Evolutionary conservation across 768 basidiomycete genomes (phyloP).

Genomic region (Termitomyces sp.): DNA sequence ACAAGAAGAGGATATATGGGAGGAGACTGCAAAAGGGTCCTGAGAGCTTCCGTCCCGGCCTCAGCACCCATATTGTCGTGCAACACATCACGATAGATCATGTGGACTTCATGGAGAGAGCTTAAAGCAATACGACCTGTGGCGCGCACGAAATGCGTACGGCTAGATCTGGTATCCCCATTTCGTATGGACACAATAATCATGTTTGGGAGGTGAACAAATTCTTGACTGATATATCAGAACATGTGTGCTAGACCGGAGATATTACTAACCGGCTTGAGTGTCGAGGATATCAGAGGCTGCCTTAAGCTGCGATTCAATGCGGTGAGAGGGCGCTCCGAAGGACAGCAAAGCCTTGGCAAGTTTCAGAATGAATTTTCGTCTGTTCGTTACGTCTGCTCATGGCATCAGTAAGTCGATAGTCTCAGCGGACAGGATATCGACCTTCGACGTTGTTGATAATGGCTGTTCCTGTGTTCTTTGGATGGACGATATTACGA

Average conservation of each 20-base stretch:
- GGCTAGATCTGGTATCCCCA: constrained; percentile 59
- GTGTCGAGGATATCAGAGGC: constrained; percentile 78
- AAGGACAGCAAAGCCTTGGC: constrained; percentile 88
- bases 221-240: constrained; percentile 37
- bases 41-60: constrained; percentile 69
- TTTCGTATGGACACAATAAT: constrained; percentile 83
- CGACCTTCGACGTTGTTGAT: constrained; percentile 47
- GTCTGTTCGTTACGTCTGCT: constrained; percentile 44
- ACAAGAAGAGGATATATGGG: constrained; percentile 65
- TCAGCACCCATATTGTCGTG: constrained; percentile 77
- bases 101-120: constrained; percentile 76
- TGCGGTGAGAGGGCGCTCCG: constrained; percentile 91
- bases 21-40: constrained; percentile 54
- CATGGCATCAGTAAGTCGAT: background rate
- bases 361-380: constrained; percentile 79
- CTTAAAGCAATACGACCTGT: constrained; percentile 79
- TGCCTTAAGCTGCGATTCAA: constrained; percentile 82
- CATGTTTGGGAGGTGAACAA: constrained; percentile 79
- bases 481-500: constrained; percentile 27
- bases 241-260: background rate
- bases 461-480: constrained; percentile 31
- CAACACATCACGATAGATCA: constrained; percentile 81
- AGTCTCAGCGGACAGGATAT: background rate
- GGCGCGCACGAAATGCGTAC: constrained; percentile 86
- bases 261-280: constrained; percentile 47